Base-by-base conservation (phyloP, 1,284 basidiomycete genomes). In the Microbotryomycetes sp. region DNA sequence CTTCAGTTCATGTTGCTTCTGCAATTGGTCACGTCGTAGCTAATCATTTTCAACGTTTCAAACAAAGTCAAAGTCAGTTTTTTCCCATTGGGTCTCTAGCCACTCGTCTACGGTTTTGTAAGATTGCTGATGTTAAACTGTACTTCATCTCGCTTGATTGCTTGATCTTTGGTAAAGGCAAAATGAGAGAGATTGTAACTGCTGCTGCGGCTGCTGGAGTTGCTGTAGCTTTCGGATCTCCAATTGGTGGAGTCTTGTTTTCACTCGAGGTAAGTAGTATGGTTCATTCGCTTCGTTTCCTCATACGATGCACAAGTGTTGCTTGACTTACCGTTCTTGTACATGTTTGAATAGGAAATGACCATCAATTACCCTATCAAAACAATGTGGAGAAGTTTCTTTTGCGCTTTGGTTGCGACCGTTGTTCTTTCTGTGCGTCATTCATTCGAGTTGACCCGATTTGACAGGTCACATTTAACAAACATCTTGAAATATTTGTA, bases 311-410 rank as follows among this genome's bases (percentile, higher is more conserved):
- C 36, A 42, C 36, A 42, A 42, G 36, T 42, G 9, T 19, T 42
- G 36, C 36, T 42, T 42, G 36, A 42, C 36, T 9, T 42, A 9
- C 19, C 36, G 19, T 49, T 30, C n/a, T n/a, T n/a, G n/a, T n/a
- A n/a, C n/a, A n/a, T n/a, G n/a, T n/a, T n/a, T n/a, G n/a, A n/a
- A 16, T 71, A 93, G 89, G 93, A 97, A 84, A 97, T 98, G 94
- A 94, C 91, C 73, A 88, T 92, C 74, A 87, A 86, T 42, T 97
- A 96, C 76, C 94, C 89, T 52, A 93, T 94, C 74, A 87, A 91
- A 74, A 97, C 94, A 2, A 97, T 98, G 92, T 98, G 93, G 93
- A 81, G 88, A 69, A 92, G 89, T 72, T 97, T 98, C 76, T 86
- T 98, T 71, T 98, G 96, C 76, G 96, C 96, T 15, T 79, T 99